A percentile compares a stretch with the other conserved stretches of the same genome.
These are phyloP conservation scores for Marchantia paleacea DNA, from an alignment of 225 moss, liverwort and hornwort species.

Conservation along the genomic window DNA sequence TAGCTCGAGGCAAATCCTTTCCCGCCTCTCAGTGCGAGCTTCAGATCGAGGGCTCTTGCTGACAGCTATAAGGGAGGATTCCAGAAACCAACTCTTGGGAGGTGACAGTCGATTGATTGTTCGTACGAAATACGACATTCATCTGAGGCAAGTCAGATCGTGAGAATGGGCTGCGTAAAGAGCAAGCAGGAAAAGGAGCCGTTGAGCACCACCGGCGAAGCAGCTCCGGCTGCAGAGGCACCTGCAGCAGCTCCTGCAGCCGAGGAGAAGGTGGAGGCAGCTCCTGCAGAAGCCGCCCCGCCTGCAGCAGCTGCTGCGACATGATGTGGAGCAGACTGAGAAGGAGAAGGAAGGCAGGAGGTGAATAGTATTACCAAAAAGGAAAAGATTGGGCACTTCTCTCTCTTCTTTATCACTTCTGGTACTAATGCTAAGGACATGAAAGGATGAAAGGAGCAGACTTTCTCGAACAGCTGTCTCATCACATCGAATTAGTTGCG, in stretches of 20 bases:
- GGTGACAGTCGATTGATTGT: background rate
- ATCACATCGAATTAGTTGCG: background rate
- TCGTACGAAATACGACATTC: background rate
- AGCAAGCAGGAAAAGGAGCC: conserved; percentile 18
- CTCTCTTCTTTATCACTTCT: background rate
- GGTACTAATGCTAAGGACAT: background rate
- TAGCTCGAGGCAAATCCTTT: background rate
- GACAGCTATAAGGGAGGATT: background rate
- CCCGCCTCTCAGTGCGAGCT: too few species aligned
- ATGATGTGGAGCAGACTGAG: background rate
- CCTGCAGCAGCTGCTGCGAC: conserved; percentile 15
- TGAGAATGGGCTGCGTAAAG: conserved; percentile 12
- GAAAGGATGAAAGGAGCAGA: background rate
- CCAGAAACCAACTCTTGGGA: background rate
- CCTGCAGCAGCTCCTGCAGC: background rate
- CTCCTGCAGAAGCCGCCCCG: background rate
- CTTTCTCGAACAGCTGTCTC: background rate
- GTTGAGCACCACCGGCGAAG: background rate
- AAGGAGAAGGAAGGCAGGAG: conserved; percentile 4
- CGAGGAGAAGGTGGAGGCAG: background rate
- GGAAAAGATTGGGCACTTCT: background rate
- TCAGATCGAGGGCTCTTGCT: too few species aligned
- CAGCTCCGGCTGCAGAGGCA: conserved; percentile 4
- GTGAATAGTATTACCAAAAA: background rate
- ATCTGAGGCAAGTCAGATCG: background rate